Base-by-base conservation (phyloP, 2,329 filamentous ascomycete species). In the Ploettnerulaceae sp. region DNA sequence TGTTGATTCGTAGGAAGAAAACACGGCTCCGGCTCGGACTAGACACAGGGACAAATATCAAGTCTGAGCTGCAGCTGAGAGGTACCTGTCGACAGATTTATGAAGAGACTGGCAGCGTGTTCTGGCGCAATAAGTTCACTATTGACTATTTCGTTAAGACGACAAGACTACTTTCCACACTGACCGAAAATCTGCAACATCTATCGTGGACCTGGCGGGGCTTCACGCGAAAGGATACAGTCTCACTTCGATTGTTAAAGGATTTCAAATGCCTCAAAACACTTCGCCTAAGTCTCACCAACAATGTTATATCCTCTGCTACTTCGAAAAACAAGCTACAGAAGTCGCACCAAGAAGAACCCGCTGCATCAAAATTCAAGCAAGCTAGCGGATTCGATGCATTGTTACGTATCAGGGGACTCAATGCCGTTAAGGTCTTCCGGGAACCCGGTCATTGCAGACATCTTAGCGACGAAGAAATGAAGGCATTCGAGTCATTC, bases 71-170 rank as follows among this genome's bases (percentile, higher is more conserved):
- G n/a, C 41, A 44, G 11, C 24, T 44, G 17, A 44, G 18, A 22
- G 41, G 15, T n/a, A 44, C 41, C 14, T 44, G 41, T 15, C 22
- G 24, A 22, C 41, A 44, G 20, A 44, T 44, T 25, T 44, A 36
- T 9, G 41, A 36, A 28, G 41, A 44, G 12, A 36, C 41, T 1
- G 15, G 20, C 2, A 31, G 17, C 22, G 17, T 31, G 2, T 44
- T 44, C 26, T 44, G 41, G 41, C 15, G 41, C 6, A 44, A 44
- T 17, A 5, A 29, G 2, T 36, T 44, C 32, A 14, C 5, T 6
- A 11, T 44, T 11, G 32, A 33, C 20, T 15, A 36, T n/a, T 44
- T 15, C 41, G 29, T 12, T 15, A 7, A 22, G 7, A 29, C 12
- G 9, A 36, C 35, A 12, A 22, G 8, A 1, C 22, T 44, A 1